Percentiles rank a stretch among this genome's conserved stretches.
Evolutionary conservation across 108 stramenopile species (phyloP).

Genomic region (Discostella stelligeroides): DNA sequence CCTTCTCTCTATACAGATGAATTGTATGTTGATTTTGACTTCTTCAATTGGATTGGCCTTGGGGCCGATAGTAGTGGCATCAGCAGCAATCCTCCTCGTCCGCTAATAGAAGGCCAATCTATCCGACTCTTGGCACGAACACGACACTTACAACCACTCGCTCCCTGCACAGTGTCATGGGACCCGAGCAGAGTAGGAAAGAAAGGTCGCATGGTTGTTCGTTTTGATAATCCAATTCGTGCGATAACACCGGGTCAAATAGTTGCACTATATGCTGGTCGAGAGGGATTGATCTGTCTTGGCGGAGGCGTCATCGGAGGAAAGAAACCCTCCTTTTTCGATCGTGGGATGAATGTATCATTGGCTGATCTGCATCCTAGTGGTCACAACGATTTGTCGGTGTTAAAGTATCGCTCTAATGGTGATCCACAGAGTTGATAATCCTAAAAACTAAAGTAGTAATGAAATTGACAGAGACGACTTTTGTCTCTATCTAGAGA

Average conservation of each 20-base stretch:
- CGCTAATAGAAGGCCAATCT: constrained; percentile 28
- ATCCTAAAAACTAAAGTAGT: too few species aligned
- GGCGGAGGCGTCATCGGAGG: constrained; percentile 73
- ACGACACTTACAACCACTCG: constrained; percentile 80
- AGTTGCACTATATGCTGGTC: constrained; percentile 68
- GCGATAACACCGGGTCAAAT: constrained; percentile 83
- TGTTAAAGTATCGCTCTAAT: too few species aligned
- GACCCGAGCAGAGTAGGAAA: constrained; percentile 1
- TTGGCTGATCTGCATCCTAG: constrained; percentile 38
- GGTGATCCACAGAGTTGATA: too few species aligned
- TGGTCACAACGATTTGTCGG: constrained; percentile 51
- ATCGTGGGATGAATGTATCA: constrained; percentile 46
- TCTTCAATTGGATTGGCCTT: constrained; percentile 73
- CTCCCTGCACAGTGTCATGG: constrained; percentile 58
- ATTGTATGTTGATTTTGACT: constrained; percentile 48
- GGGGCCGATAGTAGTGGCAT: constrained; percentile 10
- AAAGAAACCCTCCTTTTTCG: constrained; percentile 55
- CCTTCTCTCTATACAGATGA: constrained; percentile 77
- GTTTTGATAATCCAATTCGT: constrained; percentile 65
- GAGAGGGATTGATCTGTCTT: constrained; percentile 72
- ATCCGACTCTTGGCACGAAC: constrained; percentile 54
- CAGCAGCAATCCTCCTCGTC: constrained; percentile 18
- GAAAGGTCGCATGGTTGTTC: constrained; percentile 27
- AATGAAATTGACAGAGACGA: too few species aligned
- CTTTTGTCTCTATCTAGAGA: too few species aligned